A percentile compares a stretch with the other conserved stretches of the same genome.
Conservation (phyloP, 768 basidiomycete species). For the Thelephora ganbajun region DNA sequence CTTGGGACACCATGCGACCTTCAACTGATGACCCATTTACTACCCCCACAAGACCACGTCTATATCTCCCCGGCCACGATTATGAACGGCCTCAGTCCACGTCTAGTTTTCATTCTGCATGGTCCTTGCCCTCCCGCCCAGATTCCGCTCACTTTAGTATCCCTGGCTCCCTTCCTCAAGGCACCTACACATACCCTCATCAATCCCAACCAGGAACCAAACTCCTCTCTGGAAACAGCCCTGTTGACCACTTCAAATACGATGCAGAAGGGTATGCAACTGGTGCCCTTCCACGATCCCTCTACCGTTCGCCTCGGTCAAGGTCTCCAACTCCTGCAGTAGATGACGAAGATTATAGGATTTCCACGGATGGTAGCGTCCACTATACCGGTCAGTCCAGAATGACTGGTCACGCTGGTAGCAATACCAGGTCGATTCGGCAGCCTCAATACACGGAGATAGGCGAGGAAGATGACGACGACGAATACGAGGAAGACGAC, state of each 20-base stretch:
- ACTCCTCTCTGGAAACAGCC: not conserved
- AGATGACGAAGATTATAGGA: slow-evolving; percentile 59
- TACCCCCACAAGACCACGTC: slow-evolving; percentile 5
- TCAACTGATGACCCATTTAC: slow-evolving; percentile 16
- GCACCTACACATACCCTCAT: not conserved
- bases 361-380: slow-evolving; percentile 39
- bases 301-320: slow-evolving; percentile 52
- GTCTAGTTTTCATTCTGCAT: slow-evolving; percentile 2
- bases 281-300: slow-evolving; percentile 36
- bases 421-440: no score
- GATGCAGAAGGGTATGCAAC: slow-evolving; percentile 62
- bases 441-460: slow-evolving; percentile 17
- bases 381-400: slow-evolving; percentile 34
- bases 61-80: slow-evolving; percentile 1
- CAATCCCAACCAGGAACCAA: not conserved
- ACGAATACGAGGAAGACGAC: slow-evolving; percentile 5
- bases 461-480: slow-evolving; percentile 7
- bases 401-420: not conserved
- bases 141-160: not conserved
- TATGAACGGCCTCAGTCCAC: slow-evolving; percentile 2
- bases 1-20: slow-evolving; percentile 10
- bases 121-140: not conserved
- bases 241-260: slow-evolving; percentile 19
- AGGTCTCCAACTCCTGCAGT: slow-evolving; percentile 66
- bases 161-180: not conserved